A percentile compares a stretch with the other conserved stretches of the same genome.
phyloP scores from a whole-genome alignment of 2,329 filamentous ascomycete genomes.

The Fusarium graminum region DNA sequence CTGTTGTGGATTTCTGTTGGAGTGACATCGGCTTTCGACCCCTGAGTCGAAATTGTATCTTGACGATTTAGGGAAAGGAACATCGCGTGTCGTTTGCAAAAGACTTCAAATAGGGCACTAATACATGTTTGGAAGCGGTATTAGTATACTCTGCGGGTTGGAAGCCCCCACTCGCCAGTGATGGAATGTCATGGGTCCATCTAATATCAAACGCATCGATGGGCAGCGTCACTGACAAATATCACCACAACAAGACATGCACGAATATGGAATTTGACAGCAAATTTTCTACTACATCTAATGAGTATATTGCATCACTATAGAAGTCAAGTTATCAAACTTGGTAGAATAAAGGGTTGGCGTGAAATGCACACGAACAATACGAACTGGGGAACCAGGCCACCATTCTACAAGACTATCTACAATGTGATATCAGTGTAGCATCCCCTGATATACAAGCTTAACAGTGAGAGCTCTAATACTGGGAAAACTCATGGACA shows the following conservation, averaged over 20 bases:
- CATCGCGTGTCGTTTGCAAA: not conserved
- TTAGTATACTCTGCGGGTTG: not conserved
- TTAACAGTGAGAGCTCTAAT: accelerated
- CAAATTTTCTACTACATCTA: accelerated
- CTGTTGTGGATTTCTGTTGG: not conserved
- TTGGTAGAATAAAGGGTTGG: not conserved
- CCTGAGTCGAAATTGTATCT: not conserved
- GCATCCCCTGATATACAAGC: not conserved
- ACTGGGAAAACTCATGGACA: not conserved
- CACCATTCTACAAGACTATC: not conserved
- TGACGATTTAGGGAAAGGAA: not conserved
- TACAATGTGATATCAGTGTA: not conserved
- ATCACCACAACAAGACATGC: not conserved
- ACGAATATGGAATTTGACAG: not conserved
- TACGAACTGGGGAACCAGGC: not conserved
- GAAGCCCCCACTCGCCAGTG: slow-evolving; percentile 18
- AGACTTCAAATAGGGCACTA: not conserved
- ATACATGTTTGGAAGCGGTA: not conserved
- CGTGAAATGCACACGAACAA: not conserved
- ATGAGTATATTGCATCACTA: accelerated
- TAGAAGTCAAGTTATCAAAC: not conserved
- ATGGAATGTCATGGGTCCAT: not conserved
- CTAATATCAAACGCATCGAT: not conserved
- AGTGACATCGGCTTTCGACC: not conserved
- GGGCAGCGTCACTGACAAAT: slow-evolving; percentile 7